A percentile compares a stretch with the other conserved stretches of the same genome.
phyloP scores from a whole-genome alignment of 169 alveolate species.

The Cryptosporidium viatorum region DNA sequence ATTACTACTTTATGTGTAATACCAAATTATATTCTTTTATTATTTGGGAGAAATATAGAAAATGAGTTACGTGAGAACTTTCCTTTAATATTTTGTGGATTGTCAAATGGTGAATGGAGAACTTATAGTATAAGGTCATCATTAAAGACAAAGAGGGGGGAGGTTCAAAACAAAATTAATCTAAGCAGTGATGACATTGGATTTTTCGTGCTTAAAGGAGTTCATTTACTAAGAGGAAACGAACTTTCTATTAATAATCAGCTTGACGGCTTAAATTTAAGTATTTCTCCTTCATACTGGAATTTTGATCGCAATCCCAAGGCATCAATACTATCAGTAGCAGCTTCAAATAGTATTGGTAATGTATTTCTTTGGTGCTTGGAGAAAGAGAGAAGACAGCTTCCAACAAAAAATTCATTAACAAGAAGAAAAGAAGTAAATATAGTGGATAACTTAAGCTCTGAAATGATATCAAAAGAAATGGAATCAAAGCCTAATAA shows the following conservation, averaged over 20 bases:
- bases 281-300: constrained; percentile 37
- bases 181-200: constrained; percentile 16
- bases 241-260: constrained; percentile 47
- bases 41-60: constrained; percentile 22
- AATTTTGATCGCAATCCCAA: constrained; percentile 4
- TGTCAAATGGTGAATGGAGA: constrained; percentile 74
- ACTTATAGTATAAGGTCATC: constrained; percentile 32
- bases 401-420: not conserved
- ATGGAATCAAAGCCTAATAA: not conserved
- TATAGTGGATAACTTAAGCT: not conserved
- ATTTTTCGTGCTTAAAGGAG: constrained; percentile 48
- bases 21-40: constrained; percentile 21
- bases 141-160: not conserved
- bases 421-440: not conserved
- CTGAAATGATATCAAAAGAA: not conserved
- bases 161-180: not conserved
- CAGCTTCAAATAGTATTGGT: constrained; percentile 45
- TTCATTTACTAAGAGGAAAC: constrained; percentile 35
- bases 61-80: constrained; percentile 14
- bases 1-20: constrained; percentile 49
- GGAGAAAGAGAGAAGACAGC: constrained; percentile 7
- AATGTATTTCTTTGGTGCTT: constrained; percentile 49
- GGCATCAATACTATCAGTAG: not conserved
- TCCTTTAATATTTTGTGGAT: constrained; percentile 56
- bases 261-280: not conserved